Base-by-base conservation (phyloP, 2,329 filamentous ascomycete species). In the Aspergillus arachidicola region DNA sequence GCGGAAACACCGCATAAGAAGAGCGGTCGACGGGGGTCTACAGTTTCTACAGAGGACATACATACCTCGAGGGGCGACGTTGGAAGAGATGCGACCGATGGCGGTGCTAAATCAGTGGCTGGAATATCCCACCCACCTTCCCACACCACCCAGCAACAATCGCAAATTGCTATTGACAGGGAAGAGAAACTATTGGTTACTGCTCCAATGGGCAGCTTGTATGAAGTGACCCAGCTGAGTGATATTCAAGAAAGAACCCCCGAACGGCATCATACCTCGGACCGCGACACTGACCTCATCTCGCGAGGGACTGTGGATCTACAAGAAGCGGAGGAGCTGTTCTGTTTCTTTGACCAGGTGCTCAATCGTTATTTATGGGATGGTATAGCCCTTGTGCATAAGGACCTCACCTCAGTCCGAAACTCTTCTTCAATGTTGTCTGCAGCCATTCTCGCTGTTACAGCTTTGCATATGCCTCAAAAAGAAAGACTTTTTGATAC, bases 381-480 rank as follows among this genome's bases (percentile, higher is more conserved):
- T 72, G 79, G 79, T 38, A 79, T 84, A 43, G 79, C 80, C 23
- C 73, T 81, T 32, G 77, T 79, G 46, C 83, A 84, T 66, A 79
- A 76, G 53, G 79, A 82, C 64, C 69, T 85, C 32, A 76, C 80
- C 9, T 78, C 77, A 14, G 75, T 84, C 58, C 78, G 83, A 55
- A 78, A 78, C 38, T 80, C 81, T 30, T 85, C 83, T 19, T 79
- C 82, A 1, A 74, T 79, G 71, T 69, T 79, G 7, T 72, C 72
- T 46, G 75, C 76, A 9, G 76, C 75, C n/a, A 79, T 83, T n/a
- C 71, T 85, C 41, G 82, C 83, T 4, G 81, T 84, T 21, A 80
- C 81, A 7, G 82, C 84, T 3, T 75, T 86, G 23, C 84, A 86
- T 64, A 78, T 84, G 66, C 78, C 81, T 0, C 72, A 73, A 48